Conservation (phyloP, 2,329 filamentous ascomycete genomes). For the Rosellinia necatrix region DNA sequence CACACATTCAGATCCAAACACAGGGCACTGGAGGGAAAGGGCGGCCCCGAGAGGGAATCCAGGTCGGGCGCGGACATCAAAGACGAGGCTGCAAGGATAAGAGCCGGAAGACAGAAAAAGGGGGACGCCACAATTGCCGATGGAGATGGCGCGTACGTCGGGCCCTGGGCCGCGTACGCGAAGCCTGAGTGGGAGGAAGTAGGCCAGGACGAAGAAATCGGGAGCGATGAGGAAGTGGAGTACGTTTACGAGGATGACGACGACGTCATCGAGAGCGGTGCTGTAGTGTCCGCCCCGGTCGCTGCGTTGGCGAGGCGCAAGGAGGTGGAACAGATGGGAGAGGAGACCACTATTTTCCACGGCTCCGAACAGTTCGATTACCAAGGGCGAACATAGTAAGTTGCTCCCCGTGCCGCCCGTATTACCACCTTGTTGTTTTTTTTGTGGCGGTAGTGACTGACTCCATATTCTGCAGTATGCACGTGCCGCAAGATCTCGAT, state of each 20-base stretch:
- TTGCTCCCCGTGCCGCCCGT: background rate
- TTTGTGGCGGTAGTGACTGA: background rate
- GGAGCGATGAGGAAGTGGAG: constrained; percentile 79
- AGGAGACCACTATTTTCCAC: constrained; percentile 87
- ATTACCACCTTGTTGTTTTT: background rate
- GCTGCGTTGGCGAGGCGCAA: constrained; percentile 60
- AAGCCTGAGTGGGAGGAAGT: constrained; percentile 75
- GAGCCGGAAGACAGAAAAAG: constrained; percentile 80
- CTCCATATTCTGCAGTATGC: constrained; percentile 61
- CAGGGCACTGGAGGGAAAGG: constrained; percentile 75
- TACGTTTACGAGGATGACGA: constrained; percentile 75
- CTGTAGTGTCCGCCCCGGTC: constrained; percentile 61
- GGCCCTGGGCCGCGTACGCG: constrained; percentile 89
- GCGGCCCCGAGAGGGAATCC: constrained; percentile 60
- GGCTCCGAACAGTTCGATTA: constrained; percentile 86
- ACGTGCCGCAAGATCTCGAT: constrained; percentile 88
- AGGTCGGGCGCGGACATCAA: constrained; percentile 65
- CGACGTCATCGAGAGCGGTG: constrained; percentile 66
- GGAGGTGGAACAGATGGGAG: constrained; percentile 63
- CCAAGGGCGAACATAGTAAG: constrained; percentile 80
- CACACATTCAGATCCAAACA: constrained; percentile 88
- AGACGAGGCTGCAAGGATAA: constrained; percentile 69
- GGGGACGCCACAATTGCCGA: constrained; percentile 84
- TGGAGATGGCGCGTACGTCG: constrained; percentile 85
- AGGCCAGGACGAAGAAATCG: constrained; percentile 74